Evolutionary conservation across 139 green algal species (phyloP).

Genomic region (Mesotaenium endlicherianum): DNA sequence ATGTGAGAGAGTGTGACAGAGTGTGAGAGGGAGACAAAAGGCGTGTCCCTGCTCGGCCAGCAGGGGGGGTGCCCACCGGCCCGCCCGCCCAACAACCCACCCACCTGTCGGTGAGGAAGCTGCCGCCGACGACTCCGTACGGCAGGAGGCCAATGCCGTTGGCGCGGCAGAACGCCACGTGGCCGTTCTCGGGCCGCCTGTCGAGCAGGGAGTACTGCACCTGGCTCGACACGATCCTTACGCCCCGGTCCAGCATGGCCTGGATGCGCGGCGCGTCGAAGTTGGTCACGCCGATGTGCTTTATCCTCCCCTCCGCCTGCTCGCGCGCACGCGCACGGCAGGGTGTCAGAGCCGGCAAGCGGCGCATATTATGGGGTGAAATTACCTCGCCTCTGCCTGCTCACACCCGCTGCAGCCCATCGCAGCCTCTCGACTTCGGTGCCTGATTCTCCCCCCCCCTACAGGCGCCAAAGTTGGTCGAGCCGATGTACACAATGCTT

Average conservation of each 20-base stretch:
- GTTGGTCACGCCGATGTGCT: conserved; percentile 79
- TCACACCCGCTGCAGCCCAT: too few relatives aligned
- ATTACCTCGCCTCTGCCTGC: too few relatives aligned
- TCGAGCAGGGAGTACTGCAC: conserved; percentile 87
- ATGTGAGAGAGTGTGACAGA: too few relatives aligned
- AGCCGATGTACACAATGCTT: too few relatives aligned
- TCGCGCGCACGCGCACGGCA: neutral
- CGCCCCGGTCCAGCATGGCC: conserved; percentile 70
- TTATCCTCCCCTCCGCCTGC: conserved; percentile 58
- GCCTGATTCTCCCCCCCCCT: too few relatives aligned
- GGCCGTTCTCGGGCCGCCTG: conserved; percentile 67
- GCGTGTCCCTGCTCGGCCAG: too few relatives aligned
- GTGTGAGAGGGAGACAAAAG: too few relatives aligned
- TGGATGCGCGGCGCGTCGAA: conserved; percentile 73
- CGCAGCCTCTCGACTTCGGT: too few relatives aligned
- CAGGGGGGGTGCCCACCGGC: too few relatives aligned
- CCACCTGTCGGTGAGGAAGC: conserved; percentile 67
- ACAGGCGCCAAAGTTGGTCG: too few relatives aligned
- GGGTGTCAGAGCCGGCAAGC: conserved; percentile 27
- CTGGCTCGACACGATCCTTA: conserved; percentile 57
- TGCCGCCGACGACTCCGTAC: conserved; percentile 78
- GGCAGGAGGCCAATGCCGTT: conserved; percentile 71
- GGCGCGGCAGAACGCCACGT: conserved; percentile 65
- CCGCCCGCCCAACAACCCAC: too few relatives aligned
- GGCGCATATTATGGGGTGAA: too few relatives aligned